Evolutionary conservation across 352 stramenopile species (phyloP).

Genomic region (Phytophthora citricola): DNA sequence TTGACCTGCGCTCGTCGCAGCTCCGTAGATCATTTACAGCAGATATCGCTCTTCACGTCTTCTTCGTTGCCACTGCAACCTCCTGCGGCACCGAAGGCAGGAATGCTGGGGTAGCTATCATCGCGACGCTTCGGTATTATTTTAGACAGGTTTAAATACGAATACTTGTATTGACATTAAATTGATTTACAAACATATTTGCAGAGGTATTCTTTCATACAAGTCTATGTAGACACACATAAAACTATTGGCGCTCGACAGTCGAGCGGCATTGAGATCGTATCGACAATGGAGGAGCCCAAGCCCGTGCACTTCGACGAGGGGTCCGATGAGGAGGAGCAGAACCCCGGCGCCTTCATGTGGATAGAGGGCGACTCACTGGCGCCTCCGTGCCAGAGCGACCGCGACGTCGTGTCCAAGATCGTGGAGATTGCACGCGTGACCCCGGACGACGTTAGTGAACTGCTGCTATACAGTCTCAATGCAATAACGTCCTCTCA

Average conservation of each 20-base stretch:
- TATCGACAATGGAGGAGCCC: constrained; percentile 13
- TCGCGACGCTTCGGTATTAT: constrained; percentile 21
- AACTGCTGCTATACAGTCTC: background rate
- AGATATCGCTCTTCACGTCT: constrained; percentile 64
- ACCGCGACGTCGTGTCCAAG: constrained; percentile 61
- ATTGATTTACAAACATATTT: background rate
- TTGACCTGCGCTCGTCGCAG: constrained; percentile 48
- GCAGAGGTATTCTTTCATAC: background rate
- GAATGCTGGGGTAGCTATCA: constrained; percentile 13
- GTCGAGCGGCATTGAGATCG: background rate
- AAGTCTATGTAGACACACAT: too few relatives aligned
- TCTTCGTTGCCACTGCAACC: constrained; percentile 32
- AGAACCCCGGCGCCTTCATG: constrained; percentile 59
- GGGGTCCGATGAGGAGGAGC: constrained; percentile 45
- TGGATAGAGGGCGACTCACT: constrained; percentile 72
- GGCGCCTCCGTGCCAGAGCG: constrained; percentile 64
- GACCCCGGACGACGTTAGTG: constrained; percentile 44
- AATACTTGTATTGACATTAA: background rate
- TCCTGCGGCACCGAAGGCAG: constrained; percentile 26
- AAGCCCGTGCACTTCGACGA: constrained; percentile 41
- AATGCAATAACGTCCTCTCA: background rate
- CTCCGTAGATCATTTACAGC: constrained; percentile 62
- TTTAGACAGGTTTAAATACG: constrained; percentile 13
- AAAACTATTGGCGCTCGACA: background rate
- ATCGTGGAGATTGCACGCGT: constrained; percentile 60